Percentiles rank a stretch among this genome's conserved stretches.
phyloP scores from a whole-genome alignment of 805 yeast genomes.

The Ogataea pini region DNA sequence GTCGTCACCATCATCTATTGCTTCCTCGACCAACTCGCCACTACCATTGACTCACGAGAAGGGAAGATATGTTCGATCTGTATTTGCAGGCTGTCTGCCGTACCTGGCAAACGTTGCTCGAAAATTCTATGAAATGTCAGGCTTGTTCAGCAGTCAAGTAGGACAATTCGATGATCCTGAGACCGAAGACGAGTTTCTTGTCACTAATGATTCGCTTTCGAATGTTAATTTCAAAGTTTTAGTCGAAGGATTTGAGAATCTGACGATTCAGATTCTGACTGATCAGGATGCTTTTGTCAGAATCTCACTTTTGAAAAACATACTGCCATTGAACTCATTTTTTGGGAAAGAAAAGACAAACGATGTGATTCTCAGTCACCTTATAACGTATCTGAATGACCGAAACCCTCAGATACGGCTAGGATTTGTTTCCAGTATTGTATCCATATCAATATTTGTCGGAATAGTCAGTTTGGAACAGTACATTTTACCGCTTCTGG shows the following conservation, averaged over 20 bases:
- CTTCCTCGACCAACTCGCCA: constrained; percentile 5
- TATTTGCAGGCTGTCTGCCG: constrained; percentile 75
- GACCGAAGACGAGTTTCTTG: constrained; percentile 40
- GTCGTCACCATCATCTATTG: constrained; percentile 14
- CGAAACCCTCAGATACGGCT: constrained; percentile 64
- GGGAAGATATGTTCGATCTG: constrained; percentile 53
- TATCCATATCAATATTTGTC: constrained; percentile 73
- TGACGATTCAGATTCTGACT: constrained; percentile 65
- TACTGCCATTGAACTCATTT: constrained; percentile 75
- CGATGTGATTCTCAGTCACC: constrained; percentile 84
- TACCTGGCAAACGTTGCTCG: constrained; percentile 64
- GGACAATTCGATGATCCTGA: constrained; percentile 42
- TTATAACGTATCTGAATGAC: constrained; percentile 89
- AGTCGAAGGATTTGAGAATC: constrained; percentile 58
- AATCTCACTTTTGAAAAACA: constrained; percentile 65
- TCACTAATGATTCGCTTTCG: constrained; percentile 34
- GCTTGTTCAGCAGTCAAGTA: constrained; percentile 41
- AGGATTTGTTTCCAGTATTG: constrained; percentile 68
- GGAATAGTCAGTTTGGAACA: constrained; percentile 85
- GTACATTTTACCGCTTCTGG: constrained; percentile 78
- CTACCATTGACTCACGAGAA: constrained; percentile 10
- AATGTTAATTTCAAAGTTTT: constrained; percentile 46
- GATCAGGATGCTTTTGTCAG: constrained; percentile 69
- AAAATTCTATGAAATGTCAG: constrained; percentile 62
- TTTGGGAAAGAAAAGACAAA: constrained; percentile 87